Conservation (phyloP, 495 filamentous ascomycete species). For the Neohortaea acidophila region DNA sequence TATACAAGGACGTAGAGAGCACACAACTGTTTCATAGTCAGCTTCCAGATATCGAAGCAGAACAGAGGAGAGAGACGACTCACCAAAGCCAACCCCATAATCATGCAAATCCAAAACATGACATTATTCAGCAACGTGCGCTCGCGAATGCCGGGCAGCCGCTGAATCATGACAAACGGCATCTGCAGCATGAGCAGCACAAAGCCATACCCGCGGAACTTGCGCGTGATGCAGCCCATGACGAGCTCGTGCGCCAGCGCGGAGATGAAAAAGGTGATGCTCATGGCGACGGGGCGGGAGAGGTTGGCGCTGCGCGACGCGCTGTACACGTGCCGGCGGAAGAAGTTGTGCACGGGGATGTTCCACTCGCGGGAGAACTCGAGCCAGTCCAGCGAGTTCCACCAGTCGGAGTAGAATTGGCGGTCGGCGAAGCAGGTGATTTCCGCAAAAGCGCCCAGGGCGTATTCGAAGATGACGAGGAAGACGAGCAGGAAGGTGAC, state of each 20-base stretch:
- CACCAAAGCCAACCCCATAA: constrained; percentile 66
- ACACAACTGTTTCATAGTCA: constrained; percentile 1
- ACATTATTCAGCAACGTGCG: constrained; percentile 74
- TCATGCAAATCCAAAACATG: constrained; percentile 92
- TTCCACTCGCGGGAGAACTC: constrained; percentile 98
- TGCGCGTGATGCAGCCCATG: constrained; percentile 96
- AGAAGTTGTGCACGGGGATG: constrained; percentile 93
- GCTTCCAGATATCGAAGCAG: background rate
- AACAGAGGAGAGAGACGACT: background rate
- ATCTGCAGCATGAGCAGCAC: constrained; percentile 90
- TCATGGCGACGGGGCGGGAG: constrained; percentile 62
- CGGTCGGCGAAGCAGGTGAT: constrained; percentile 87
- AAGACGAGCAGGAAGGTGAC: constrained; percentile 37
- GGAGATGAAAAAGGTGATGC: constrained; percentile 84
- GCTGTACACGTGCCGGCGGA: constrained; percentile 85
- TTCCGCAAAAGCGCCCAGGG: constrained; percentile 87
- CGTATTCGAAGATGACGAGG: constrained; percentile 51
- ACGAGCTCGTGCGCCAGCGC: constrained; percentile 86
- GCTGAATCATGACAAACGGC: constrained; percentile 82
- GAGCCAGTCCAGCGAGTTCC: constrained; percentile 78
- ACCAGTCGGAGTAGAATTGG: constrained; percentile 96
- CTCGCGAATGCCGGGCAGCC: constrained; percentile 56
- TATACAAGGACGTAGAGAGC: constrained; percentile 4
- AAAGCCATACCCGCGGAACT: constrained; percentile 87
- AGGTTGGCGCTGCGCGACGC: constrained; percentile 53